These are phyloP conservation scores for Emmonsiellopsis sp. DNA, from an alignment of 2,329 filamentous ascomycete genomes.

Conservation along the genomic window DNA sequence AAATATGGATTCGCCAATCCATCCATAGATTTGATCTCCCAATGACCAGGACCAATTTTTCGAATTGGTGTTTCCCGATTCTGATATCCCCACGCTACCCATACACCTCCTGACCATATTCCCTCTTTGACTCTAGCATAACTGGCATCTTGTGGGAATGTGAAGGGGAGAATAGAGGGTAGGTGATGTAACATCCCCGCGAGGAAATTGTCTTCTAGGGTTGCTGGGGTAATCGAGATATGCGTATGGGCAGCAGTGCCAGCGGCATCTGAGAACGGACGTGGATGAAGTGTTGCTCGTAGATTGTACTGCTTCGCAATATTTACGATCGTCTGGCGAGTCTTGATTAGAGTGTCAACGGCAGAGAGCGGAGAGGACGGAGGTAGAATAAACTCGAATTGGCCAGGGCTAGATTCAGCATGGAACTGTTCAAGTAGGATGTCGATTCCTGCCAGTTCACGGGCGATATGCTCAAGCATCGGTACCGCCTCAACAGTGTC, in stretches of 20 bases:
- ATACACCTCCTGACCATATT: conserved; percentile 69
- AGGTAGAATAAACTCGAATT: conserved; percentile 69
- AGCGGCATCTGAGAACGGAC: conserved; percentile 49
- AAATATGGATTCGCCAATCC: conserved; percentile 22
- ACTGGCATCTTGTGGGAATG: conserved; percentile 55
- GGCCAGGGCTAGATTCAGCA: conserved; percentile 61
- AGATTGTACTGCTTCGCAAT: conserved; percentile 55
- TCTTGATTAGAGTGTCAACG: conserved; percentile 62
- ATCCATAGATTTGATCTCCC: conserved; percentile 20
- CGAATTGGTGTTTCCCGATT: conserved; percentile 20
- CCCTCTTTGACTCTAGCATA: conserved; percentile 62
- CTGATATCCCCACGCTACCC: conserved; percentile 72
- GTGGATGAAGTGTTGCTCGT: conserved; percentile 64
- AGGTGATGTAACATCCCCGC: conserved; percentile 61
- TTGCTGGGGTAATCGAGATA: conserved; percentile 51
- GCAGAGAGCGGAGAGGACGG: conserved; percentile 55
- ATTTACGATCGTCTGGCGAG: conserved; percentile 59
- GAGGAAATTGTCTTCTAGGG: conserved; percentile 55
- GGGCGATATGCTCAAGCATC: conserved; percentile 58
- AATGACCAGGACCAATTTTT: conserved; percentile 14
- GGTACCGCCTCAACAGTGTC: conserved; percentile 49
- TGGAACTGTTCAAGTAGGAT: conserved; percentile 67
- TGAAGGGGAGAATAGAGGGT: conserved; percentile 58
- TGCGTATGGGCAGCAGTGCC: conserved; percentile 64
- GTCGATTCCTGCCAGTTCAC: conserved; percentile 49